A percentile compares a stretch with the other conserved stretches of the same genome.
phyloP scores from a whole-genome alignment of 257 asterid species.

The Dorcoceras hygrometricum region DNA sequence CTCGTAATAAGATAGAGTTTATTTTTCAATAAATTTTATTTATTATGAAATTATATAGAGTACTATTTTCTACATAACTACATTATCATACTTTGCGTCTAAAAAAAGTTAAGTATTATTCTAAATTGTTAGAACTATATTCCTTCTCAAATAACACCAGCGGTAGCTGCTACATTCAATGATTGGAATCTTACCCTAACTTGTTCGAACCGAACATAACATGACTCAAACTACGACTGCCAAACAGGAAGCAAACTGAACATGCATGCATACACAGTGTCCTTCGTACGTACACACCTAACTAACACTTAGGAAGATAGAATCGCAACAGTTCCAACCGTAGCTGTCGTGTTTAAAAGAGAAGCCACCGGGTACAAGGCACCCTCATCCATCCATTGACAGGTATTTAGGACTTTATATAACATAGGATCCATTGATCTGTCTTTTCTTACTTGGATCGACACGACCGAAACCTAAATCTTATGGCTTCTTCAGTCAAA shows the following conservation, averaged over 20 bases:
- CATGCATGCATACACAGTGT: not conserved
- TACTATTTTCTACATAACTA: too few species aligned
- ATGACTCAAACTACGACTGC: not conserved
- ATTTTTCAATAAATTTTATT: too few species aligned
- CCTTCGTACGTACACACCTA: not conserved
- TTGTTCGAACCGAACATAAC: not conserved
- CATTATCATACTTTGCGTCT: too few species aligned
- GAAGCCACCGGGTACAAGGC: not conserved
- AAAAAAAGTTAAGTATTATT: too few species aligned
- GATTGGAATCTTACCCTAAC: not conserved
- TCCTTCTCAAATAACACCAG: too few species aligned
- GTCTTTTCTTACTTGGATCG: not conserved
- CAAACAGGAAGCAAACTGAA: not conserved
- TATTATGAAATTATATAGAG: too few species aligned
- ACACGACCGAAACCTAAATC: not conserved
- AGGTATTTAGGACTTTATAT: not conserved
- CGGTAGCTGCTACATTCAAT: not conserved
- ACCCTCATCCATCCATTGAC: not conserved
- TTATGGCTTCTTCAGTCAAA: not conserved
- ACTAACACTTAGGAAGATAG: not conserved
- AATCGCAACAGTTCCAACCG: not conserved
- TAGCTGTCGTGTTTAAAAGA: not conserved
- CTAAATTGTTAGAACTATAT: too few species aligned
- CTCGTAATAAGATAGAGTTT: too few species aligned
- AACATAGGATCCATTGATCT: not conserved